Base-by-base conservation (phyloP, 768 basidiomycete species). In the Glaciozyma martinii region DNA sequence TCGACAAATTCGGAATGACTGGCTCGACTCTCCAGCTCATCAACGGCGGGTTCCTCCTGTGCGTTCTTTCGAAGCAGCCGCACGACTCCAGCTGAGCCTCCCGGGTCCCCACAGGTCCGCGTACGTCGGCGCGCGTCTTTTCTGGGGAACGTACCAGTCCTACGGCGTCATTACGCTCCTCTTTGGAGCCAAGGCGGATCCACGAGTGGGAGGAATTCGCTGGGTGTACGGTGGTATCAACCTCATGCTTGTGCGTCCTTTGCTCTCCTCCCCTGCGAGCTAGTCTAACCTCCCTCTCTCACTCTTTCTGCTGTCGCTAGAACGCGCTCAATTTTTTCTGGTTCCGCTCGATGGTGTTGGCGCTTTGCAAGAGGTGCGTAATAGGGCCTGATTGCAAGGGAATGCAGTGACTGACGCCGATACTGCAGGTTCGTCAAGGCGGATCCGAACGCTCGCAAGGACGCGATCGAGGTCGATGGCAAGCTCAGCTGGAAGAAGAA, bases 311-410 rank as follows among this genome's bases (percentile, higher is more conserved):
- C 3, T 13, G 7, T 50, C n/a, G 49, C 49, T 23, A 25, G 43
- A 63, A 50, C 42, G 30, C 40, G 1, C 53, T 55, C 57, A 46
- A 60, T 58, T 54, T 63, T 33, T 60, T 43, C 47, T 71, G 69
- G 69, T 71, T 71, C 69, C 33, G 63, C 27, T 53, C 66, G 7
- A 71, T 71, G 69, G 21, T 71, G 21, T 37, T 62, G 23, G 69
- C 69, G 16, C 61, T 71, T 0, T 25, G 37, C 8, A 67, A 67
- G 50, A 56, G 69, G 56, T 70, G n/a, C 46, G 62, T 37, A 5
- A 1, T n/a, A 1, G 5, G 16, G 25, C n/a, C 13, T 5, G 21
- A n/a, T 3, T 29, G 9, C 15, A 7, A 27, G 16, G 19, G 15
- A 13, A 18, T 6, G 42, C 21, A 13, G 19, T 32, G 21, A 27